Conservation (phyloP, 2,329 filamentous ascomycete genomes). For the Bipolaris sorokiniana region DNA sequence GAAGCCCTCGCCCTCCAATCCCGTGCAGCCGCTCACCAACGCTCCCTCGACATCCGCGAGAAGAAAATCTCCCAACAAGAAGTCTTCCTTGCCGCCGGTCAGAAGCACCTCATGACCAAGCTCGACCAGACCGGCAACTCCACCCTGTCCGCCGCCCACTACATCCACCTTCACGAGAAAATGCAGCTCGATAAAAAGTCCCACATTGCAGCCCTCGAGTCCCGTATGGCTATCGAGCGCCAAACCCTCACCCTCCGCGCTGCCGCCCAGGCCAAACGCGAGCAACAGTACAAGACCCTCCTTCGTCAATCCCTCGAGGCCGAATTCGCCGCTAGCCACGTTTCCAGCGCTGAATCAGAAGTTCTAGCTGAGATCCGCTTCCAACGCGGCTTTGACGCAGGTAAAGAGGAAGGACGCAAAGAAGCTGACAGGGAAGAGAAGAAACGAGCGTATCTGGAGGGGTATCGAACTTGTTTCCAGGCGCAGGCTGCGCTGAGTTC, state of each 20-base stretch:
- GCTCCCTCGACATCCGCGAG: conserved; percentile 20
- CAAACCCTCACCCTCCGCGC: conserved; percentile 22
- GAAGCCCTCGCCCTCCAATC: conserved; percentile 15
- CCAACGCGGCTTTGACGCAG: conserved; percentile 16
- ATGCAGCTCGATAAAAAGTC: conserved; percentile 11
- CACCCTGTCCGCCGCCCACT: conserved; percentile 13
- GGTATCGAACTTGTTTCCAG: conserved; percentile 25
- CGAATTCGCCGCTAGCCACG: conserved; percentile 7
- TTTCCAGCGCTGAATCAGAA: neutral
- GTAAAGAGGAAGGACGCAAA: conserved; percentile 7
- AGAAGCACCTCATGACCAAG: conserved; percentile 25
- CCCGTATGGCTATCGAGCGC: conserved; percentile 7
- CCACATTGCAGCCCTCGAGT: conserved; percentile 7
- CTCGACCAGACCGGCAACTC: conserved; percentile 19
- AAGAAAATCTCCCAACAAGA: conserved; percentile 25
- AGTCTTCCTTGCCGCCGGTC: conserved; percentile 27
- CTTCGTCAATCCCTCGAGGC: conserved; percentile 13
- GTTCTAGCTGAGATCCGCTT: conserved; percentile 17
- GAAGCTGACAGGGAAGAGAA: neutral
- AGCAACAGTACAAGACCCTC: conserved; percentile 25
- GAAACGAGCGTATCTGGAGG: conserved; percentile 22
- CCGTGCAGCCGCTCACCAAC: conserved; percentile 14
- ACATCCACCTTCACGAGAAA: conserved; percentile 11
- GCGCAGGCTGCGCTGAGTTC: conserved; percentile 16
- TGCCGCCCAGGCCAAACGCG: conserved; percentile 23